Base-by-base conservation (phyloP, 2,329 filamentous ascomycete species). In the Uncinocarpus reesii region DNA sequence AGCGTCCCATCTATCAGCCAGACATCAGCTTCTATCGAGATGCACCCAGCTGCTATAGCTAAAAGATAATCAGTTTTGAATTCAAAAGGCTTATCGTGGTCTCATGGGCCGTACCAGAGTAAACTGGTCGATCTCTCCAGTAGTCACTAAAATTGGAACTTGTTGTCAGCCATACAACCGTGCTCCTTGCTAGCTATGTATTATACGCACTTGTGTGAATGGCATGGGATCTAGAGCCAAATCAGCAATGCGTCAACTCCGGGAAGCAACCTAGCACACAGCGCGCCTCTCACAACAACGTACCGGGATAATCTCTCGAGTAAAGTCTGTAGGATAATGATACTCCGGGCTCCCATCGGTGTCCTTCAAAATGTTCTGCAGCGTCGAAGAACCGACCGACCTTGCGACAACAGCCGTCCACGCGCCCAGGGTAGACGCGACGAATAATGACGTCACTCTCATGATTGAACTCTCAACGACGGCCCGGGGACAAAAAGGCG, bases 311-410 rank as follows among this genome's bases (percentile, higher is more conserved):
- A 81, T 78, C 1, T 71, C 76, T 51, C 77, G 70, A 1, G 78
- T 81, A 16, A 81, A 66, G 56, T 78, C 75, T 0, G 78, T 81
- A 0, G 78, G 78, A 62, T 81, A 81, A 15, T 61, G 69, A 61
- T 80, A 80, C 16, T 73, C 65, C 7, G 70, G 63, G 40, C 69
- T 71, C 18, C 67, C 62, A 55, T 77, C 70, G 4, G 75, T 77
- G 55, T 78, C 73, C 47, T 69, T 65, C 44, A 81, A 60, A 44
- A 81, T 75, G 50, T 72, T 72, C 56, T 80, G 75, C 38, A 81
- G 63, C 34, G 69, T 6, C 48, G 51, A 13, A 20, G 51, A 31
- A 52, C 62, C 13, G 52, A 42, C 1, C 5, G 29, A 35, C 3
- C 36, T 16, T 35, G 37, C 29, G 23, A 34, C 13, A n/a, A 48